A percentile compares a stretch with the other conserved stretches of the same genome.
These are phyloP conservation scores for Sicyos edulis DNA, from an alignment of 306 rosid genomes.

Conservation along the genomic window DNA sequence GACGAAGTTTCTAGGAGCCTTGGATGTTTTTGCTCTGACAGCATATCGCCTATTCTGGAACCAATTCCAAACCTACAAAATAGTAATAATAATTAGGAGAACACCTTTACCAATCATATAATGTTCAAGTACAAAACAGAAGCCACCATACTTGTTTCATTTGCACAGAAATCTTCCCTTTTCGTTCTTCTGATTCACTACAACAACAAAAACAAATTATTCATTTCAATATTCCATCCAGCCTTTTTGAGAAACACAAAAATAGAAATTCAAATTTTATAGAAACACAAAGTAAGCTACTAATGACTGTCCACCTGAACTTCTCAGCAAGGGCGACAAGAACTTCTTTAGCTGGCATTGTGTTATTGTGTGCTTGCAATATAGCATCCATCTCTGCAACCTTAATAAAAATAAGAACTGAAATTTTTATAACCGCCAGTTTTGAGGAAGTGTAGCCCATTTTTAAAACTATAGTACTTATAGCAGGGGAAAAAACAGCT, in stretches of 20 bases:
- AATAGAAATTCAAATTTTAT: not conserved
- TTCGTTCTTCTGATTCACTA: conserved; percentile 76
- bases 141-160: conserved; percentile 77
- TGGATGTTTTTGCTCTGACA: conserved; percentile 72
- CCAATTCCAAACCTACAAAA: conserved; percentile 95
- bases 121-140: not conserved
- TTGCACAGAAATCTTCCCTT: conserved; percentile 86
- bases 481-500: not conserved
- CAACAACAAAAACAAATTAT: conserved; percentile 24
- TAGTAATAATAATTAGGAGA: not conserved
- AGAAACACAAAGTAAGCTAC: not conserved
- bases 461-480: not conserved
- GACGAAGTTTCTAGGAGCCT: conserved; percentile 67
- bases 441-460: not conserved
- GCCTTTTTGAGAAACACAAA: conserved; percentile 35
- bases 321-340: conserved; percentile 72
- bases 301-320: conserved; percentile 57
- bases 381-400: conserved; percentile 89
- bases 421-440: not conserved
- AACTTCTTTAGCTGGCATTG: conserved; percentile 80
- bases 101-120: not conserved
- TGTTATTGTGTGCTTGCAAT: conserved; percentile 67
- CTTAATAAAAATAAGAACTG: conserved; percentile 30
- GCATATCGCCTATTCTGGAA: conserved; percentile 96
- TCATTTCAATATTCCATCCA: conserved; percentile 46